Evolutionary conservation across 2,329 filamentous ascomycete genomes (phyloP).

Genomic region (Penicillium thymicola): DNA sequence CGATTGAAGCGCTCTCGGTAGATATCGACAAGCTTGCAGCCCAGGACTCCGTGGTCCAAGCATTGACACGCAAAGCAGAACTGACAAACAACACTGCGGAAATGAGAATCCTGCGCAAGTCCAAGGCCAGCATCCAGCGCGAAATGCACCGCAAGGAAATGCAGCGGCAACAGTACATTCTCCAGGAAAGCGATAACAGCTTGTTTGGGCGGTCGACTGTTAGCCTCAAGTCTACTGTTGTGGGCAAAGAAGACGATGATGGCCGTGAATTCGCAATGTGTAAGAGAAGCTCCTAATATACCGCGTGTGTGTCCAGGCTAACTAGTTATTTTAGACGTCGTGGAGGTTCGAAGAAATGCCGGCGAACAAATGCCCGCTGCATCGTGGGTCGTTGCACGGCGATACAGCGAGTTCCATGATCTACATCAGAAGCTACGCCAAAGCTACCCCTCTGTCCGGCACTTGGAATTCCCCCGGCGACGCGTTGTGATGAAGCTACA

Average conservation of each 20-base stretch:
- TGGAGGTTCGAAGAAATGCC: constrained; percentile 85
- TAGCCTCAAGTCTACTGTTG: constrained; percentile 87
- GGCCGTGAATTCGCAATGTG: constrained; percentile 89
- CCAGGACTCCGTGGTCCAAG: constrained; percentile 88
- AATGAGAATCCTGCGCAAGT: constrained; percentile 85
- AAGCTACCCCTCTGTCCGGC: constrained; percentile 80
- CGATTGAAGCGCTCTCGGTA: constrained; percentile 79
- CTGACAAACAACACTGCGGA: constrained; percentile 96
- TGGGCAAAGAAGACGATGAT: constrained; percentile 87
- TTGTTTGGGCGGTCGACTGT: constrained; percentile 88
- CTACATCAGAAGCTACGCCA: constrained; percentile 84
- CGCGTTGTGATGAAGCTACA: constrained; percentile 96
- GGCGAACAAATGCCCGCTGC: constrained; percentile 97
- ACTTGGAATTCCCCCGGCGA: constrained; percentile 86
- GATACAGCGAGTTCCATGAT: constrained; percentile 96
- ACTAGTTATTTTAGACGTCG: constrained; percentile 56
- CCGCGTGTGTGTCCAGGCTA: constrained; percentile 11
- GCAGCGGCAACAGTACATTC: constrained; percentile 92
- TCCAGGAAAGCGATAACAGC: constrained; percentile 97
- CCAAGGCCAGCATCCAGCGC: constrained; percentile 84
- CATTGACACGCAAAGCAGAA: constrained; percentile 88
- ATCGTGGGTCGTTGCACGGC: constrained; percentile 84
- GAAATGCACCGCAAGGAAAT: constrained; percentile 93
- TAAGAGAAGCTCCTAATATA: constrained; percentile 34
- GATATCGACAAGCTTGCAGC: constrained; percentile 86